These are phyloP conservation scores for Arthrinium puccinioides DNA, from an alignment of 2,329 filamentous ascomycete species.

Conservation along the genomic window DNA sequence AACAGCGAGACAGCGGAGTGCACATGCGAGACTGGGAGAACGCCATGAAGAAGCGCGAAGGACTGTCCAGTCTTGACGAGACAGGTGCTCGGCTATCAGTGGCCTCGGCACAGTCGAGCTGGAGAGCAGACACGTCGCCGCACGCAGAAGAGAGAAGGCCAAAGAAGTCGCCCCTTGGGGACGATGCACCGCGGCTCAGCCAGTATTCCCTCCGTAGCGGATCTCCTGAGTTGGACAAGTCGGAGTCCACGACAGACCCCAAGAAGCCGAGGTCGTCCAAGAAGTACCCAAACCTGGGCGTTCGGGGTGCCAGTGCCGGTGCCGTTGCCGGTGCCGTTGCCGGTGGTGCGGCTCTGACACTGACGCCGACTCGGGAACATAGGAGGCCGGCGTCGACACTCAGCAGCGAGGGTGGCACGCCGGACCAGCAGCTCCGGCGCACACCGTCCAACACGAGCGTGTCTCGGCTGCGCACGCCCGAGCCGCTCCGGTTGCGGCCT, in stretches of 20 bases:
- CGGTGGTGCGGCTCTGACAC: slow-evolving; percentile 9
- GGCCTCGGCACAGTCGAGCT: slow-evolving; percentile 33
- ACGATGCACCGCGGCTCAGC: slow-evolving; percentile 18
- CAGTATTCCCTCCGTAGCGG: neutral
- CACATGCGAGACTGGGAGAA: slow-evolving; percentile 42
- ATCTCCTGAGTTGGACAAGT: slow-evolving; percentile 4
- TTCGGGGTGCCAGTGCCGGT: no score
- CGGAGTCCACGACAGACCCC: slow-evolving; percentile 8
- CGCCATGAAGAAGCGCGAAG: slow-evolving; percentile 15
- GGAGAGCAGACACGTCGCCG: slow-evolving; percentile 29
- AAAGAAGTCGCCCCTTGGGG: slow-evolving; percentile 15
- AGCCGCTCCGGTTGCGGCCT: slow-evolving; percentile 49
- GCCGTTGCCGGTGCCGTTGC: no score
- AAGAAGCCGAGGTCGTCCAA: slow-evolving; percentile 12
- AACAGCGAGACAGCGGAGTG: slow-evolving; percentile 48
- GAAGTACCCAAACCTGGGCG: no score
- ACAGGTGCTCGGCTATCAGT: slow-evolving; percentile 23
- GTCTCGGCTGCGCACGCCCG: slow-evolving; percentile 43
- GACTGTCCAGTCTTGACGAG: slow-evolving; percentile 15
- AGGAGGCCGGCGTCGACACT: no score
- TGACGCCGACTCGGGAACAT: slow-evolving; percentile 12
- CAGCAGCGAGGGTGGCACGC: neutral
- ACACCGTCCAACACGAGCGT: slow-evolving; percentile 48
- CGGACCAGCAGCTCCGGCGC: slow-evolving; percentile 24
- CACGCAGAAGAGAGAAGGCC: slow-evolving; percentile 19